Evolutionary conservation across 1,284 basidiomycete genomes (phyloP).

Genomic region (Ganoderma multipileum): DNA sequence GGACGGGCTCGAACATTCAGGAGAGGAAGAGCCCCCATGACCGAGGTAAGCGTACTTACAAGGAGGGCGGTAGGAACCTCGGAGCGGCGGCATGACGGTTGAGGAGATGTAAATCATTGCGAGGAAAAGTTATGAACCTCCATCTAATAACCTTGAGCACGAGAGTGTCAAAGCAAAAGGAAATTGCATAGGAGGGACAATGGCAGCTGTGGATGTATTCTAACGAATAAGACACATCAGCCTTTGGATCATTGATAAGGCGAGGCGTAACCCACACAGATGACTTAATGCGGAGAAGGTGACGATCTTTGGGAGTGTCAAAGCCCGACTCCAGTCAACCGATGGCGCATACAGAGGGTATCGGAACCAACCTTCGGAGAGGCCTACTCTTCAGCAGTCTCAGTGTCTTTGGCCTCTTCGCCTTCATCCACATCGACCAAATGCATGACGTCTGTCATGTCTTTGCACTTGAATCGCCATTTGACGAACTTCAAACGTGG

Average conservation of each 20-base stretch:
- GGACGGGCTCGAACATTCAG: not conserved
- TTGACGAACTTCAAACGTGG: slow-evolving; percentile 23
- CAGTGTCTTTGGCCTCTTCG: slow-evolving; percentile 5
- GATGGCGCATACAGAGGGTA: not conserved
- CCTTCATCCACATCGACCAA: slow-evolving; percentile 17
- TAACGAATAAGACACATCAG: not conserved
- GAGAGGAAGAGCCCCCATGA: not conserved
- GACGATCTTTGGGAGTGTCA: not conserved
- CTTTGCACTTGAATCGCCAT: slow-evolving; percentile 29
- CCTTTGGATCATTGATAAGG: not conserved
- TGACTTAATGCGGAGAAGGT: not conserved
- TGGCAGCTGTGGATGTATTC: too few relatives aligned
- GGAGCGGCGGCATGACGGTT: too few relatives aligned
- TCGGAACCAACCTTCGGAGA: not conserved
- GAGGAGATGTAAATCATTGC: too few relatives aligned
- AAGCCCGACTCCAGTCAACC: not conserved
- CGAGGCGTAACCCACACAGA: not conserved
- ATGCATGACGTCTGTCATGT: slow-evolving; percentile 11
- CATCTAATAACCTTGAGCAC: too few relatives aligned
- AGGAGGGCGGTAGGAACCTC: too few relatives aligned
- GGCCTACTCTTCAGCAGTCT: slow-evolving; percentile 6
- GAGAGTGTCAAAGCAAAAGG: too few relatives aligned
- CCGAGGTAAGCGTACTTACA: too few relatives aligned
- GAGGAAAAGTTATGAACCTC: too few relatives aligned
- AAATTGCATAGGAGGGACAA: too few relatives aligned